Evolutionary conservation across 139 green algal genomes (phyloP).

Genomic region (Pycnococcus provasolii): DNA sequence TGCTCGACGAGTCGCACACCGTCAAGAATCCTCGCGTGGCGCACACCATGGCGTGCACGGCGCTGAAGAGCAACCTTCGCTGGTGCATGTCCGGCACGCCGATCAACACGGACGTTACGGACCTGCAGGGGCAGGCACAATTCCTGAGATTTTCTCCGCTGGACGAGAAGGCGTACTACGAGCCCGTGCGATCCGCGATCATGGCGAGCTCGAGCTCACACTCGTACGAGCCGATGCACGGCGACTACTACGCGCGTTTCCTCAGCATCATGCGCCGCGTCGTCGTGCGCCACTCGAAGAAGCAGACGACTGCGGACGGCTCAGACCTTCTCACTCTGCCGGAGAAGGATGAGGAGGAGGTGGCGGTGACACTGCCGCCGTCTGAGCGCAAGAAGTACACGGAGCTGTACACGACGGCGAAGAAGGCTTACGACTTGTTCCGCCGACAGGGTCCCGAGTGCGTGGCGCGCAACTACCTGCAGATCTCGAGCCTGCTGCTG

Average conservation of each 20-base stretch:
- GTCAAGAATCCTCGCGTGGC: slow-evolving; percentile 19
- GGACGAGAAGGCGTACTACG: background rate
- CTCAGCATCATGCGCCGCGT: slow-evolving; percentile 16
- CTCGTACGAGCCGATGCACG: slow-evolving; percentile 27
- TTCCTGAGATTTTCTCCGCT: background rate
- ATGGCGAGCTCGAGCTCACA: no score
- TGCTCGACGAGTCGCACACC: slow-evolving; percentile 35
- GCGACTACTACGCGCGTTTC: background rate
- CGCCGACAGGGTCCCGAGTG: background rate
- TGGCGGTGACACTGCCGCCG: slow-evolving; percentile 24
- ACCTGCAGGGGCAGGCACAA: slow-evolving; percentile 58
- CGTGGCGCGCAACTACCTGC: slow-evolving; percentile 45
- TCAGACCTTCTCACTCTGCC: slow-evolving; percentile 49
- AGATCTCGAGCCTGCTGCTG: slow-evolving; percentile 56
- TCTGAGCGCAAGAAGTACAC: slow-evolving; percentile 8
- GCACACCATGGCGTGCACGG: slow-evolving; percentile 24
- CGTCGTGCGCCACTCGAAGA: slow-evolving; percentile 61
- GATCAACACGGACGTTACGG: slow-evolving; percentile 84
- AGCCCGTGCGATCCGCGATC: background rate
- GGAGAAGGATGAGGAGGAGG: slow-evolving; percentile 42
- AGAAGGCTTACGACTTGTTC: background rate
- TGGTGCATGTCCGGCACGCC: slow-evolving; percentile 87
- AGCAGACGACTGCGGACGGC: slow-evolving; percentile 40
- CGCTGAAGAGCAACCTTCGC: slow-evolving; percentile 26
- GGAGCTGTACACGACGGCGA: slow-evolving; percentile 4